phyloP scores from a whole-genome alignment of 2,329 filamentous ascomycete genomes.

The Emergomyces pasteurianus region DNA sequence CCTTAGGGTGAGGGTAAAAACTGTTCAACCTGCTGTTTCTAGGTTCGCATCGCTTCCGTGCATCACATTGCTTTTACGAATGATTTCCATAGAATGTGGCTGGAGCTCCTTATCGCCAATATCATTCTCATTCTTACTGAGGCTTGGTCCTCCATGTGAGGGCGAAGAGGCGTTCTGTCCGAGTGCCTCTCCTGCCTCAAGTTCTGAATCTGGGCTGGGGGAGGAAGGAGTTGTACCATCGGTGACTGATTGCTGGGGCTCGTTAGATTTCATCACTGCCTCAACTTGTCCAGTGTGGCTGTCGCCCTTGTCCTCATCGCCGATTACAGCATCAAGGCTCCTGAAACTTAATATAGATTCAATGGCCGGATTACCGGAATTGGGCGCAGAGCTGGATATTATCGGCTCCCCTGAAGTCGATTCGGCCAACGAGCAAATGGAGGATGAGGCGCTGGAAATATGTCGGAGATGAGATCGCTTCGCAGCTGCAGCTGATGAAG shows the following conservation, averaged over 20 bases:
- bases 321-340: conserved; percentile 75
- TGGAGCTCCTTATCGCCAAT: conserved; percentile 26
- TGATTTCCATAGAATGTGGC: conserved; percentile 22
- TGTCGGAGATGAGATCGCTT: conserved; percentile 64
- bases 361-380: conserved; percentile 38
- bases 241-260: conserved; percentile 13
- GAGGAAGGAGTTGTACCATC: conserved; percentile 1
- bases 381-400: conserved; percentile 40
- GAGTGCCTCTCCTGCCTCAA: conserved; percentile 8
- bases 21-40: not conserved
- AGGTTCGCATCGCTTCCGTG: not conserved
- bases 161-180: not conserved
- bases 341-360: conserved; percentile 89
- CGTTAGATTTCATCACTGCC: conserved; percentile 15
- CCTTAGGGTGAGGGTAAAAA: not conserved
- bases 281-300: conserved; percentile 28
- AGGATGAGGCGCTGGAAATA: conserved; percentile 76
- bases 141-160: conserved; percentile 6
- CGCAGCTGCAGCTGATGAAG: conserved; percentile 38
- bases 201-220: conserved; percentile 1
- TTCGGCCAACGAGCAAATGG: conserved; percentile 64
- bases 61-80: not conserved
- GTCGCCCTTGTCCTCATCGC: conserved; percentile 44
- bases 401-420: conserved; percentile 34
- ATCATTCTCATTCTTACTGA: conserved; percentile 8